A percentile compares a stretch with the other conserved stretches of the same genome.
These are phyloP conservation scores for Alternaria rosae DNA, from an alignment of 2,329 filamentous ascomycete species.

Conservation along the genomic window DNA sequence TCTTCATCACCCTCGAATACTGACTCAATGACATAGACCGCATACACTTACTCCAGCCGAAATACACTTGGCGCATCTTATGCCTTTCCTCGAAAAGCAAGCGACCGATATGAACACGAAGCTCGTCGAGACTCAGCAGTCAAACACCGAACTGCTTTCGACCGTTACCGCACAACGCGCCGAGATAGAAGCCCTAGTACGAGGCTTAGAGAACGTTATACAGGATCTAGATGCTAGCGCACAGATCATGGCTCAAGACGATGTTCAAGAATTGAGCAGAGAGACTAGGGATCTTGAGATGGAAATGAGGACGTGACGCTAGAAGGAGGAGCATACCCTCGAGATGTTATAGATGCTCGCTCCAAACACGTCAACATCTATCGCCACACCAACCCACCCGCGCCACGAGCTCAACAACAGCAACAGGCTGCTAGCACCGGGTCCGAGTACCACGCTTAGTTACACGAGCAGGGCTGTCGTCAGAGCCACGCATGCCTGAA, in stretches of 20 bases:
- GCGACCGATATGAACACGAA: conserved; percentile 58
- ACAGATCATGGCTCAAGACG: conserved; percentile 50
- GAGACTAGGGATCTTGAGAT: conserved; percentile 47
- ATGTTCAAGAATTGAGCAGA: conserved; percentile 45
- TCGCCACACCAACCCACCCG: neutral
- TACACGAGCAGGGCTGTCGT: neutral
- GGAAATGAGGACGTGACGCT: conserved; percentile 44
- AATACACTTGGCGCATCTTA: conserved; percentile 66
- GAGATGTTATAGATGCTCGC: neutral
- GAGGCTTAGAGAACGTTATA: conserved; percentile 63
- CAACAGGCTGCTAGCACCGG: neutral
- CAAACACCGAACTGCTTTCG: conserved; percentile 62
- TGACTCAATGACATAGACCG: conserved; percentile 51
- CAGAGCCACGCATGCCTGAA: neutral
- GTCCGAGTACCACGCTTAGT: neutral
- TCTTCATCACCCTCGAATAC: neutral
- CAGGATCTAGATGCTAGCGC: conserved; percentile 63
- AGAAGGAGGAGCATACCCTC: neutral
- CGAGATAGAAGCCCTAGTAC: conserved; percentile 65
- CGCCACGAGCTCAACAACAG: neutral
- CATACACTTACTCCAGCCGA: conserved; percentile 65
- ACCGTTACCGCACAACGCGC: conserved; percentile 61
- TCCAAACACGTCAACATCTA: neutral
- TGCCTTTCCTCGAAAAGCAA: conserved; percentile 62
- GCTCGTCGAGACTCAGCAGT: conserved; percentile 58